These are phyloP conservation scores for Beauveria varroae DNA, from an alignment of 2,329 filamentous ascomycete genomes.

Conservation along the genomic window DNA sequence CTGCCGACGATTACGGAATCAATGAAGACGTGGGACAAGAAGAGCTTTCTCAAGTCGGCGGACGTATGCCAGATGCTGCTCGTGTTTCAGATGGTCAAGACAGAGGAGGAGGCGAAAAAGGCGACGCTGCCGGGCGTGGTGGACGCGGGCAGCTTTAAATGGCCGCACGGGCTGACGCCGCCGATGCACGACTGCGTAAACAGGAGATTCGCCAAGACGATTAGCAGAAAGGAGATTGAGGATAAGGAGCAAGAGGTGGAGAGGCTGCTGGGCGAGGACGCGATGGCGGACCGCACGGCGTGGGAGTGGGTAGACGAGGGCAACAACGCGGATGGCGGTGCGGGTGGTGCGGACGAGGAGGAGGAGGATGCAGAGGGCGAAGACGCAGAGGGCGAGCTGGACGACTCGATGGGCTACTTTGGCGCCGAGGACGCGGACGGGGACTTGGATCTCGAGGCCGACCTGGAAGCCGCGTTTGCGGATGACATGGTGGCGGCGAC, in stretches of 20 bases:
- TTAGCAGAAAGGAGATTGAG: constrained; percentile 76
- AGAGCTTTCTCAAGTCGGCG: constrained; percentile 79
- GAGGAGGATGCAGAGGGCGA: constrained; percentile 47
- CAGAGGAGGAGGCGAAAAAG: constrained; percentile 57
- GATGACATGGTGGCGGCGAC: constrained; percentile 24
- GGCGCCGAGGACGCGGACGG: constrained; percentile 26
- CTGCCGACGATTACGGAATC: constrained; percentile 81
- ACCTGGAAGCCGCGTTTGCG: constrained; percentile 47
- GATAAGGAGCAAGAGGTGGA: constrained; percentile 77
- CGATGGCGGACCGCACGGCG: constrained; percentile 48
- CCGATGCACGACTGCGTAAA: constrained; percentile 82
- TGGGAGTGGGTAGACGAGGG: constrained; percentile 58
- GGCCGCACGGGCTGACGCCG: constrained; percentile 79
- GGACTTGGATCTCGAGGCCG: constrained; percentile 45
- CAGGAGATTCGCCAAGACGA: constrained; percentile 73
- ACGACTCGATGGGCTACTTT: constrained; percentile 36
- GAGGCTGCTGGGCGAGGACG: constrained; percentile 63
- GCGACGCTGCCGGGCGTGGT: constrained; percentile 65
- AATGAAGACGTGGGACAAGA: constrained; percentile 91
- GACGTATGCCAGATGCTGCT: constrained; percentile 87
- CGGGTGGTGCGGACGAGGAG: constrained; percentile 49
- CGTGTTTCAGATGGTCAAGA: constrained; percentile 61
- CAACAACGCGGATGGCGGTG: constrained; percentile 37
- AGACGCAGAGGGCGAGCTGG: constrained; percentile 37
- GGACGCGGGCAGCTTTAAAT: constrained; percentile 56